Conservation (phyloP, 2,329 filamentous ascomycete genomes). For the Ascochyta clinopodiicola region DNA sequence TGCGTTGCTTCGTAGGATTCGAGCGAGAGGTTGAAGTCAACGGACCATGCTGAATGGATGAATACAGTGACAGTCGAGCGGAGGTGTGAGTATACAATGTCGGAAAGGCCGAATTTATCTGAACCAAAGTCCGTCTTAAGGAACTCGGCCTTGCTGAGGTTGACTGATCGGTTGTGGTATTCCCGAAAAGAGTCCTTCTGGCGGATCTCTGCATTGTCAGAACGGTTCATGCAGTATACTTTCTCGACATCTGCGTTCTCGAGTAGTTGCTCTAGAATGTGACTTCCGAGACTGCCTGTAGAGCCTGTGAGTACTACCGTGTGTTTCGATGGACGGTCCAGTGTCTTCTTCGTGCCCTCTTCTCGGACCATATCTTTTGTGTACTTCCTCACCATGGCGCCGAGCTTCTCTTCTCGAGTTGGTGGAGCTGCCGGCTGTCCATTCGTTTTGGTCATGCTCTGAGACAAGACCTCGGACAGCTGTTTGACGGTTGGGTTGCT, state of each 20-base stretch:
- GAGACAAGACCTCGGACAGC: not conserved
- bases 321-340: constrained; percentile 3
- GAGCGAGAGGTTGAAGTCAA: constrained; percentile 57
- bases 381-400: constrained; percentile 8
- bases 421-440: not conserved
- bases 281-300: constrained; percentile 32
- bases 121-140: constrained; percentile 16
- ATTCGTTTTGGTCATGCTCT: not conserved
- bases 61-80: constrained; percentile 46
- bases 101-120: constrained; percentile 49
- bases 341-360: not conserved
- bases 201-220: constrained; percentile 19
- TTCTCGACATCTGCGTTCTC: constrained; percentile 17
- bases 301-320: constrained; percentile 32
- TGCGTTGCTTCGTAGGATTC: constrained; percentile 24
- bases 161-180: not conserved
- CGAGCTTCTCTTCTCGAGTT: constrained; percentile 2
- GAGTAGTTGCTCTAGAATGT: constrained; percentile 31
- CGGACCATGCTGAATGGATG: constrained; percentile 62
- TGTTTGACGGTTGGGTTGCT: constrained; percentile 7
- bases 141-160: constrained; percentile 16
- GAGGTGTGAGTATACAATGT: constrained; percentile 21
- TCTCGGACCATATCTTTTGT: not conserved
- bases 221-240: constrained; percentile 31
- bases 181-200: constrained; percentile 14